phyloP scores from a whole-genome alignment of 1,284 basidiomycete species.

The Ceraceosorus bombacis region DNA sequence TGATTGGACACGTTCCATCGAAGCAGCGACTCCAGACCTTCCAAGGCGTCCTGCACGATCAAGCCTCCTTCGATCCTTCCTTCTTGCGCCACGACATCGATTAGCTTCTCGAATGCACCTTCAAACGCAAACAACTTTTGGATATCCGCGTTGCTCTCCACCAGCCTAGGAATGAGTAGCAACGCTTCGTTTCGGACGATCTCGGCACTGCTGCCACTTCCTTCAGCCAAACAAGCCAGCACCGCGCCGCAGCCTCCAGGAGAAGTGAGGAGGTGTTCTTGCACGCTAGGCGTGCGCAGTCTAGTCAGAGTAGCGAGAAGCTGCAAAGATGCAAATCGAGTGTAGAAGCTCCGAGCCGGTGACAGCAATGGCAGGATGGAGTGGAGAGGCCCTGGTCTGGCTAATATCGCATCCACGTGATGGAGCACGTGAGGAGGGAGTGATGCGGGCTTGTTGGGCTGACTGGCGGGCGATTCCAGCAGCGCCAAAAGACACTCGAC shows the following conservation, averaged over 20 bases:
- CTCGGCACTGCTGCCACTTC: slow-evolving; percentile 39
- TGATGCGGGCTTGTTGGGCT: slow-evolving; percentile 40
- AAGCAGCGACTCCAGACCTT: slow-evolving; percentile 74
- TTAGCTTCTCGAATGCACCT: slow-evolving; percentile 90
- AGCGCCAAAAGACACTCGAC: slow-evolving; percentile 37
- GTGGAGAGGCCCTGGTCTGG: slow-evolving; percentile 65
- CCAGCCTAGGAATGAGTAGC: slow-evolving; percentile 70
- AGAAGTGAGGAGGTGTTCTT: slow-evolving; percentile 79
- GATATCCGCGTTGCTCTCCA: slow-evolving; percentile 80
- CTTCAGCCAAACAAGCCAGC: slow-evolving; percentile 56
- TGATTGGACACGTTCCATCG: slow-evolving; percentile 93
- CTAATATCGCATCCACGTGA: slow-evolving; percentile 53
- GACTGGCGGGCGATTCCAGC: slow-evolving; percentile 58
- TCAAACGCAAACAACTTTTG: slow-evolving; percentile 97
- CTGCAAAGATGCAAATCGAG: slow-evolving; percentile 77
- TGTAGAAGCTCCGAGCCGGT: slow-evolving; percentile 61
- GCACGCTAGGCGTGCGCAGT: slow-evolving; percentile 63
- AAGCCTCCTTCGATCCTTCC: slow-evolving; percentile 81
- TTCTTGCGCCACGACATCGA: slow-evolving; percentile 77
- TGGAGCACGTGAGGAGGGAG: slow-evolving; percentile 7
- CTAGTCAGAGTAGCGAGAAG: slow-evolving; percentile 70
- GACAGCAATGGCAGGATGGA: slow-evolving; percentile 62
- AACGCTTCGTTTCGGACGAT: slow-evolving; percentile 53
- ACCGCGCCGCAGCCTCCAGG: slow-evolving; percentile 63
- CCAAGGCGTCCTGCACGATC: slow-evolving; percentile 76